A percentile compares a stretch with the other conserved stretches of the same genome.
phyloP scores from a whole-genome alignment of 129 eudicot genomes.

The Chrysanthemum lavandulifolium region DNA sequence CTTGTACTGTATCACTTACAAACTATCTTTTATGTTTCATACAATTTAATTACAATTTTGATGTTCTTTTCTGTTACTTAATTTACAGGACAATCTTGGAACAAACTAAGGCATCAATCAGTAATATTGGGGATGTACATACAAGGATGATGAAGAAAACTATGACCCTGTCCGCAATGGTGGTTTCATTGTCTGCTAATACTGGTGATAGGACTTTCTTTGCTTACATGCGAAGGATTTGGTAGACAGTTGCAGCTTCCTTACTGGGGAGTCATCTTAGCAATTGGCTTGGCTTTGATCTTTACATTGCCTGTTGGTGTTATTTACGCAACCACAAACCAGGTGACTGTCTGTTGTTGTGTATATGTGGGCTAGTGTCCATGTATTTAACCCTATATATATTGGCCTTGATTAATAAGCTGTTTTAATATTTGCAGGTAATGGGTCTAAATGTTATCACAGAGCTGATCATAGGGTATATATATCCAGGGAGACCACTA shows the following conservation, averaged over 20 bases:
- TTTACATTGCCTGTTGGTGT: conserved; percentile 73
- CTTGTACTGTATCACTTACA: neutral
- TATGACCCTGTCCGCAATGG: conserved; percentile 74
- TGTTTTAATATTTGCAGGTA: conserved; percentile 28
- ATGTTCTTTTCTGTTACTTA: neutral
- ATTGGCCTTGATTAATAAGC: neutral
- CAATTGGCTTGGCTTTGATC: conserved; percentile 48
- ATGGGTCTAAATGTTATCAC: conserved; percentile 59
- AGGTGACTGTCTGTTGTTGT: conserved; percentile 28
- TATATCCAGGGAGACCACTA: conserved; percentile 64
- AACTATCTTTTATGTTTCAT: neutral
- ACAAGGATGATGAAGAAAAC: conserved; percentile 79
- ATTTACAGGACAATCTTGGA: conserved; percentile 56
- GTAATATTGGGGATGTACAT: conserved; percentile 60
- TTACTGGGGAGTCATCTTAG: conserved; percentile 73
- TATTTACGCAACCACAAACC: conserved; percentile 72
- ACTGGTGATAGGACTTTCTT: conserved; percentile 49
- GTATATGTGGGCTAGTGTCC: neutral
- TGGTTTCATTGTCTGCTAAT: conserved; percentile 62
- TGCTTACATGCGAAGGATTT: conserved; percentile 74
- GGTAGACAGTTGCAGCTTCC: conserved; percentile 80
- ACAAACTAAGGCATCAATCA: conserved; percentile 57
- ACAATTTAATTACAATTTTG: neutral
- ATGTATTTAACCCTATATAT: neutral
- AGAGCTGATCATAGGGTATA: conserved; percentile 56